phyloP scores from a whole-genome alignment of 129 eudicot species.

The Flaveria robusta region DNA sequence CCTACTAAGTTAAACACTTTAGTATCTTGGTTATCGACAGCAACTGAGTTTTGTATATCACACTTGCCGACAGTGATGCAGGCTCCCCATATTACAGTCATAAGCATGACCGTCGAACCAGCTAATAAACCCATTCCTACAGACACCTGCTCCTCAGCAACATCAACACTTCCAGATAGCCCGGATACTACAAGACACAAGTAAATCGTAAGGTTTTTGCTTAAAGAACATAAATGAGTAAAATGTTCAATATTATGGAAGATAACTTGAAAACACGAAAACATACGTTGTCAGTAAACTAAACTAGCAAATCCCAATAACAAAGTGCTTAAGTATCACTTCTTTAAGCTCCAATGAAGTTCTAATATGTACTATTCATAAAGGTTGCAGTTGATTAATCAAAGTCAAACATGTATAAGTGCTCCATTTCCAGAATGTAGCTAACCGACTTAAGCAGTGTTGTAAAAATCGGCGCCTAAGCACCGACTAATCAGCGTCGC shows the following conservation, averaged over 20 bases:
- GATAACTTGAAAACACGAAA: too few species aligned
- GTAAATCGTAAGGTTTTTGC: not conserved
- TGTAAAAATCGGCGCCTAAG: too few species aligned
- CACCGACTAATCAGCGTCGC: too few species aligned
- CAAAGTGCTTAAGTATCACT: too few species aligned
- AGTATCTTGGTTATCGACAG: conserved; percentile 62
- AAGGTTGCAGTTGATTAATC: too few species aligned
- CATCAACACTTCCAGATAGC: conserved; percentile 68
- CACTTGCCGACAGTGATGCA: conserved; percentile 87
- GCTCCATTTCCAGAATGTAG: too few species aligned
- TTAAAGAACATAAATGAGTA: not conserved
- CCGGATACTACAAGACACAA: conserved; percentile 70
- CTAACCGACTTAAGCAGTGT: too few species aligned
- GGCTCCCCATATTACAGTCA: conserved; percentile 84
- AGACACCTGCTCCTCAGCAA: conserved; percentile 91
- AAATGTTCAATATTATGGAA: not conserved
- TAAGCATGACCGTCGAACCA: conserved; percentile 93
- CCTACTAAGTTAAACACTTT: conserved; percentile 68
- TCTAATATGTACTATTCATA: too few species aligned
- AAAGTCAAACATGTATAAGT: too few species aligned
- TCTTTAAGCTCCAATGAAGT: too few species aligned
- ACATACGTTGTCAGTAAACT: too few species aligned
- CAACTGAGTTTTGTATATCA: conserved; percentile 53
- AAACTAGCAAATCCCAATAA: too few species aligned
- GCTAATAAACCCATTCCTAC: conserved; percentile 96